Conservation (phyloP, 2,329 filamentous ascomycete genomes). For the Salinomyces thailandicus region DNA sequence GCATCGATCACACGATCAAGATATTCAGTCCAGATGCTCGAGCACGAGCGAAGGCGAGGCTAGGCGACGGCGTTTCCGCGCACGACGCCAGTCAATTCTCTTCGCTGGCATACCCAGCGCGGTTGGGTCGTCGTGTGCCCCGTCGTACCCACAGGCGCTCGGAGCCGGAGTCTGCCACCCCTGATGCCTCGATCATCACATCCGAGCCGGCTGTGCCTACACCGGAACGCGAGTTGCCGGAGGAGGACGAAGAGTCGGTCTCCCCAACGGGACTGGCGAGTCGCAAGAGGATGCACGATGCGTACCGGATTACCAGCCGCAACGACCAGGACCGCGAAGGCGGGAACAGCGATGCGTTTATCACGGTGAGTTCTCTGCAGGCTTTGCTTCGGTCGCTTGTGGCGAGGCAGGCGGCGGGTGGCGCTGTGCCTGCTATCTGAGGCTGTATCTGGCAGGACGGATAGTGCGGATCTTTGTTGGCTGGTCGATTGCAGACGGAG, state of each 20-base stretch:
- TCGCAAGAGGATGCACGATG: conserved; percentile 48
- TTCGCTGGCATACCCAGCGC: conserved; percentile 25
- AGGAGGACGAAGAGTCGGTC: conserved; percentile 30
- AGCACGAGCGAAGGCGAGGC: conserved; percentile 46
- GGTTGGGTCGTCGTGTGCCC: conserved; percentile 7
- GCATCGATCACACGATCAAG: conserved; percentile 59
- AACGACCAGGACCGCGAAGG: conserved; percentile 52
- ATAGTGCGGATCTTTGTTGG: too few species aligned
- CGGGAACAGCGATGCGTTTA: conserved; percentile 46
- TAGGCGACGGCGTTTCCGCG: conserved; percentile 48
- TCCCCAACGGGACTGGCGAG: conserved; percentile 41
- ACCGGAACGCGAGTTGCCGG: background rate
- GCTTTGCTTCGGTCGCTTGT: background rate
- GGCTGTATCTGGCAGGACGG: too few species aligned
- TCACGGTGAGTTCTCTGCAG: conserved; percentile 33
- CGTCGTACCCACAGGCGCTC: background rate
- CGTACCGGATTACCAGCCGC: conserved; percentile 50
- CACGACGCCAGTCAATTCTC: conserved; percentile 34
- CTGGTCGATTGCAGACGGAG: background rate
- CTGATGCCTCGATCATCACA: conserved; percentile 5
- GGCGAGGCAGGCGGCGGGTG: background rate
- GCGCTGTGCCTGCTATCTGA: too few species aligned
- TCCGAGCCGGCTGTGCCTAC: conserved; percentile 19
- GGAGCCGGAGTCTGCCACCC: background rate
- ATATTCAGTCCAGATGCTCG: conserved; percentile 53